These are phyloP conservation scores for Auricularia sp. DNA, from an alignment of 768 basidiomycete genomes.

Conservation along the genomic window DNA sequence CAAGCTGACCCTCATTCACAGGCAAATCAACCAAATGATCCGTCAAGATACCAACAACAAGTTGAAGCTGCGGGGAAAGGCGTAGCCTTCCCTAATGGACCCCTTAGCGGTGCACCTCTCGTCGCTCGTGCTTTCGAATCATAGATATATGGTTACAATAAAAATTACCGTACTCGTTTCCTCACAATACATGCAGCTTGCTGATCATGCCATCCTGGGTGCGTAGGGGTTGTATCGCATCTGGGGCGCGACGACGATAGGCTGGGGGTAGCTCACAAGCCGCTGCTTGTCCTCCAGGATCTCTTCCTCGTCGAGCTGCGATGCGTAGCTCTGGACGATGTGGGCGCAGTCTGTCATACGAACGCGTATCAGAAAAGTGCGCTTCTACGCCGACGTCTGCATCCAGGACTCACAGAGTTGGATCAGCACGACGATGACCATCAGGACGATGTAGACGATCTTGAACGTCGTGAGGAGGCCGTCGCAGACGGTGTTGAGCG, in stretches of 20 bases:
- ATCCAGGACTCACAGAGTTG: constrained; percentile 44
- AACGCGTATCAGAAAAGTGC: neutral
- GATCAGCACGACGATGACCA: constrained; percentile 31
- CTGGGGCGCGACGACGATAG: too few species aligned
- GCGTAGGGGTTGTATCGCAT: too few species aligned
- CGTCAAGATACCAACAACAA: neutral
- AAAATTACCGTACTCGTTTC: too few species aligned
- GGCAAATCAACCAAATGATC: neutral
- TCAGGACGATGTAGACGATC: constrained; percentile 6
- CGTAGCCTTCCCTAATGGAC: neutral
- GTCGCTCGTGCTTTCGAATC: too few species aligned
- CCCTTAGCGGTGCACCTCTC: too few species aligned
- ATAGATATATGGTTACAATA: too few species aligned
- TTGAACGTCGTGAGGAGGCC: constrained; percentile 7
- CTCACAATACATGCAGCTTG: too few species aligned
- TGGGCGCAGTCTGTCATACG: constrained; percentile 35
- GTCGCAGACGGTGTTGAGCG: constrained; percentile 28
- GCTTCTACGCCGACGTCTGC: neutral
- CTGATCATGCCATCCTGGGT: too few species aligned
- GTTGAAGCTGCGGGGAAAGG: neutral
- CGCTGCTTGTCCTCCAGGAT: too few species aligned
- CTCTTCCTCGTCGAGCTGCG: constrained; percentile 44
- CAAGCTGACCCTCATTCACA: neutral
- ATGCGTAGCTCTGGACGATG: constrained; percentile 41
- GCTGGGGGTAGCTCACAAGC: too few species aligned